Conservation (phyloP, 441 rosid species). For the Erodium moschatum region DNA sequence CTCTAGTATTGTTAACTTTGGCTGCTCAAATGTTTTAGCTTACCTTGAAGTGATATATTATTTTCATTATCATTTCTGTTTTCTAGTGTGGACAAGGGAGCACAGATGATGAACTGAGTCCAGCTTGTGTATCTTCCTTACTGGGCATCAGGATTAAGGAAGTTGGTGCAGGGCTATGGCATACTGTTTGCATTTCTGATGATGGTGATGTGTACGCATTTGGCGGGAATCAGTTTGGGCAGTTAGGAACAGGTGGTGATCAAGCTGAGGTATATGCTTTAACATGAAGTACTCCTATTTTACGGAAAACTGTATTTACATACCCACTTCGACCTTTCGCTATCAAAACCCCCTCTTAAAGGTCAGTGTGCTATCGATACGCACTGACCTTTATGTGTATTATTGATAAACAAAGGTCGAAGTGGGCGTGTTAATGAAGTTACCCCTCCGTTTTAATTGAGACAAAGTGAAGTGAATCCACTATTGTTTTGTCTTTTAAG, state of each 20-base stretch:
- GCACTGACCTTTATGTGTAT: too few species aligned
- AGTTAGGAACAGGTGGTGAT: conserved; percentile 89
- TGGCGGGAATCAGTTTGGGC: conserved; percentile 99
- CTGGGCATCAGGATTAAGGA: conserved; percentile 63
- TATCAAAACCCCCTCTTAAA: too few species aligned
- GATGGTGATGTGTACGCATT: conserved; percentile 83
- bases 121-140: conserved; percentile 78
- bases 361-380: too few species aligned
- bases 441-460: too few species aligned
- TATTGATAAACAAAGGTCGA: too few species aligned
- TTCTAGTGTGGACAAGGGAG: conserved; percentile 92
- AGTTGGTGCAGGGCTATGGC: conserved; percentile 94
- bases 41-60: conserved; percentile 11
- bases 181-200: conserved; percentile 71
- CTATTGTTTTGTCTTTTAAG: neutral
- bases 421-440: too few species aligned
- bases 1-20: conserved; percentile 11
- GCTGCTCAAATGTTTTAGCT: conserved; percentile 14
- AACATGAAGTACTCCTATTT: neutral
- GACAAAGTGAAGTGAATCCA: neutral
- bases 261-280: conserved; percentile 72
- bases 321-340: too few species aligned
- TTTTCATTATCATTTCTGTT: conserved; percentile 18
- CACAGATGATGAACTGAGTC: conserved; percentile 83
- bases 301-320: neutral